Evolutionary conservation across 2,329 filamentous ascomycete genomes (phyloP), one percentile per base, ranked within the genome.

Genomic region (Alternaria tenuissima): DNA sequence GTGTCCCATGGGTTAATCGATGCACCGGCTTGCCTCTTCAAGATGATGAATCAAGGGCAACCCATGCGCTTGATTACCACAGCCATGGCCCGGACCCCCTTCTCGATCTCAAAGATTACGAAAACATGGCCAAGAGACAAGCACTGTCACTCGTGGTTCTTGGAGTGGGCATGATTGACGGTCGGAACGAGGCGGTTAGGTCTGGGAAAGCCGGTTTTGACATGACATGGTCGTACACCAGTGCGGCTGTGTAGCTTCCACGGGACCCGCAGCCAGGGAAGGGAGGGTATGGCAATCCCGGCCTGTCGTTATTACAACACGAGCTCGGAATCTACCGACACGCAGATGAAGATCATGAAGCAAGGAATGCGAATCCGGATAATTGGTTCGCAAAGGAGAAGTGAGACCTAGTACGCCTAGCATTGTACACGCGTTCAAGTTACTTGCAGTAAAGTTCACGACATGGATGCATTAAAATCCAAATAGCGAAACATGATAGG

Each of bases 51-150:
- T 55, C 44, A 49, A 59, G 44, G 57, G 52, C 52, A 34, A 49
- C 44, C 47, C 52, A 43, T 56, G 53, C 30, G 39, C 39, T 38
- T 47, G 46, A 60, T 41, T 47, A 57, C 47, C 48, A 18, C 54
- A 34, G 30, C 53, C 53, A 52, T 47, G 47, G 53, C 57, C 49
- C 53, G 53, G 46, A 39, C 53, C 22, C 14, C 53, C 39, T 51
- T 59, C 57, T 57, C 53, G 57, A 60, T 57, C 53, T 42, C 18
- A 24, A 52, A 47, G 53, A 57, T 60, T 47, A 60, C 53, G 42
- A 57, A 52, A 52, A 20, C 39, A 42, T 39, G 41, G 41, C 16
- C 47, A 41, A 42, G 44, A 49, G 44, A 28, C 26, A 30, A 42
- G 54, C 39, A 47, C 34, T 52, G 42, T 14, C 55, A 55, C 34